These are phyloP conservation scores for Boletus putidus DNA, from an alignment of 1,284 basidiomycete genomes.

Conservation along the genomic window DNA sequence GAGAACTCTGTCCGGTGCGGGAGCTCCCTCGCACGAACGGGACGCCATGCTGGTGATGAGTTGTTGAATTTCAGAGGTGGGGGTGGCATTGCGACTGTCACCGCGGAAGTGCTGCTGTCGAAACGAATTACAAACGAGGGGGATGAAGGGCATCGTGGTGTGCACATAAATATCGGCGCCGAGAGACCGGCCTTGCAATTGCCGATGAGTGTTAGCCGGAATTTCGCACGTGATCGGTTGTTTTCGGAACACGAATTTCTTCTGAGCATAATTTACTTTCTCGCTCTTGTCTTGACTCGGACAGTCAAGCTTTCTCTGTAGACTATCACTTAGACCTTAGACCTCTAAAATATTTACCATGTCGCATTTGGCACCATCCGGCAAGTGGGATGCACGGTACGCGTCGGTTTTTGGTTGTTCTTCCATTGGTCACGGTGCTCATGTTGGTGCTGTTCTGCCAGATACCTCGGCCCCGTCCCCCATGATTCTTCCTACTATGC, in stretches of 20 bases:
- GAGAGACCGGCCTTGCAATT: too few relatives aligned
- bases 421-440: background rate
- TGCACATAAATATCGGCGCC: background rate
- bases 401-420: slow-evolving; percentile 13
- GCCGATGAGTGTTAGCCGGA: too few relatives aligned
- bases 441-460: slow-evolving; percentile 29
- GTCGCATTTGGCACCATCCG: slow-evolving; percentile 39
- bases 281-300: background rate
- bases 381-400: slow-evolving; percentile 74
- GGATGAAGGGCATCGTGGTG: too few relatives aligned
- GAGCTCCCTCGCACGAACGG: slow-evolving; percentile 10
- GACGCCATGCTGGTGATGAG: slow-evolving; percentile 25
- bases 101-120: too few relatives aligned
- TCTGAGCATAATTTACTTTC: too few relatives aligned
- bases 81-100: slow-evolving; percentile 10
- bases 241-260: slow-evolving; percentile 25
- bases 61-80: slow-evolving; percentile 17
- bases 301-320: background rate
- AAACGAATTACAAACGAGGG: too few relatives aligned
- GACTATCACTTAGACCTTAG: slow-evolving; percentile 12
- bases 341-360: slow-evolving; percentile 18
- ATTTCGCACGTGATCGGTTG: too few relatives aligned
- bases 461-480: slow-evolving; percentile 68
- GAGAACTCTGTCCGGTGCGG: slow-evolving; percentile 42
- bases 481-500: slow-evolving; percentile 73